Evolutionary conservation across 2,329 filamentous ascomycete genomes (phyloP).

Genomic region (Sphaerulina vaccinii): DNA sequence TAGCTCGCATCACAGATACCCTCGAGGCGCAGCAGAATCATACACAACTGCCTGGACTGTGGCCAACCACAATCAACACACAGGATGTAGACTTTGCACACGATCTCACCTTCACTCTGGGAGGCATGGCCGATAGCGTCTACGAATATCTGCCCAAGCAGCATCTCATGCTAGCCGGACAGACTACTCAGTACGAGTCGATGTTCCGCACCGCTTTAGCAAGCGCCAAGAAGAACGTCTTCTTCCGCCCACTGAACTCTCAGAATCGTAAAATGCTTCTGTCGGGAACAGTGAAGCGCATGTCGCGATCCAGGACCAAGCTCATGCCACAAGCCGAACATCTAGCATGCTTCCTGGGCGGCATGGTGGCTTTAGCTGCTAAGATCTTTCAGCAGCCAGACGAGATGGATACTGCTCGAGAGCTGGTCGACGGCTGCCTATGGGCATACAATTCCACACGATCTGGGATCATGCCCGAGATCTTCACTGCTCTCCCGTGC

Average conservation of each 20-base stretch:
- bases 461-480: conserved; percentile 63
- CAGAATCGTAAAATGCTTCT: conserved; percentile 36
- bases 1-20: conserved; percentile 57
- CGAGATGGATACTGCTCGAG: conserved; percentile 57
- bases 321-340: conserved; percentile 25
- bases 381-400: conserved; percentile 55
- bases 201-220: conserved; percentile 50
- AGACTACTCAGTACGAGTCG: conserved; percentile 41
- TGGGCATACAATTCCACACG: conserved; percentile 61
- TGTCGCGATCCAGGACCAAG: conserved; percentile 11
- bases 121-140: conserved; percentile 38
- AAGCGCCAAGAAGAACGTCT: conserved; percentile 49
- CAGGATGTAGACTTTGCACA: conserved; percentile 36
- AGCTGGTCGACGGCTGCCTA: conserved; percentile 63
- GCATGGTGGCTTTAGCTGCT: conserved; percentile 66
- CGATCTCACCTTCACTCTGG: conserved; percentile 37
- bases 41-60: conserved; percentile 62
- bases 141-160: conserved; percentile 39
- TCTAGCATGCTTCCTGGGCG: conserved; percentile 69
- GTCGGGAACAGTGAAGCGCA: conserved; percentile 22
- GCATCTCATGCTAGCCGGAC: conserved; percentile 32
- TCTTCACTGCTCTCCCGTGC: conserved; percentile 52
- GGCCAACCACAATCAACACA: conserved; percentile 57
- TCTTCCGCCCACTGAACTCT: conserved; percentile 46
- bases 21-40: conserved; percentile 55